Percentiles rank a stretch among this genome's conserved stretches.
These are phyloP conservation scores for Heliocybe sulcata DNA, from an alignment of 1,284 basidiomycete species.

Conservation along the genomic window DNA sequence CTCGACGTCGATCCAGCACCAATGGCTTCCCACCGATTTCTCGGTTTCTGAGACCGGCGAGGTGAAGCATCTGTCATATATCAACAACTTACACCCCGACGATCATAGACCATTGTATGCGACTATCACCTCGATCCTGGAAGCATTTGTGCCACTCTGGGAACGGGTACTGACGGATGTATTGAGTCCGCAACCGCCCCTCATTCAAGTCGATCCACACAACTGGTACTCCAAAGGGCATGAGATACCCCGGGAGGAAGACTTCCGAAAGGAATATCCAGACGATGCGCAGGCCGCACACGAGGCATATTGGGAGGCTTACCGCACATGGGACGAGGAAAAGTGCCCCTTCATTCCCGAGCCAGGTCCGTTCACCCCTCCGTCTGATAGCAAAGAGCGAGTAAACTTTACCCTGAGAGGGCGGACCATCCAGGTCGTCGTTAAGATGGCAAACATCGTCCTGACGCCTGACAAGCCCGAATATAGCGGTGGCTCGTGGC, in stretches of 20 bases:
- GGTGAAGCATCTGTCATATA: conserved; percentile 1
- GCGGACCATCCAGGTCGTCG: conserved; percentile 19
- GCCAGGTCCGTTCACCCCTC: conserved; percentile 11
- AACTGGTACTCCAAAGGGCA: not conserved
- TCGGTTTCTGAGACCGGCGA: not conserved
- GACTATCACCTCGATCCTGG: conserved; percentile 4
- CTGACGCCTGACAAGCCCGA: conserved; percentile 18
- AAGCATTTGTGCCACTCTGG: conserved; percentile 9
- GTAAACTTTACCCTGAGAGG: conserved; percentile 5
- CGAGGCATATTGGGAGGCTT: not conserved
- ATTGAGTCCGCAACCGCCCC: not conserved
- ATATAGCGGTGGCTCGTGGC: conserved; percentile 22
- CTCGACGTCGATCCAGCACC: conserved; percentile 10
- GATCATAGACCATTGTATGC: not conserved
- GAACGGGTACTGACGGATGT: conserved; percentile 8
- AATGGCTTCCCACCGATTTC: conserved; percentile 34
- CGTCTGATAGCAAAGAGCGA: not conserved
- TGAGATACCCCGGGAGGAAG: not conserved
- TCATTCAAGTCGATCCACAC: not conserved
- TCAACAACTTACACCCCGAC: conserved; percentile 10
- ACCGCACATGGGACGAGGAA: not conserved
- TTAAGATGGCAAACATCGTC: conserved; percentile 23
- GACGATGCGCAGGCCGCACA: not conserved
- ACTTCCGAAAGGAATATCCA: not conserved
- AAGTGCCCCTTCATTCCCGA: not conserved